Conservation (phyloP, 257 asterid species). For the Solanum piurae region DNA sequence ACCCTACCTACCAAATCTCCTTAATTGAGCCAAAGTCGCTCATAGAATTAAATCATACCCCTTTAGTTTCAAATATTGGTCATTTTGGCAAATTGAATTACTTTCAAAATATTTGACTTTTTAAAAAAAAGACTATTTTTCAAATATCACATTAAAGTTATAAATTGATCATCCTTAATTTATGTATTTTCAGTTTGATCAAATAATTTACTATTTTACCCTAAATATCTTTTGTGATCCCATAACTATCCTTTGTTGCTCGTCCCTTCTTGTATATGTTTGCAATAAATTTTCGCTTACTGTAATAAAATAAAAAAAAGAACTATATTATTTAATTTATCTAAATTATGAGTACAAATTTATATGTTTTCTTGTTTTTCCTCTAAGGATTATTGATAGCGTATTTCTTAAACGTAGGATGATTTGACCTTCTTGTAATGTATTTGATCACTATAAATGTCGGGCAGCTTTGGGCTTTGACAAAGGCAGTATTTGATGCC, state of each 20-base stretch:
- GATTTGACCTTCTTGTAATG: neutral
- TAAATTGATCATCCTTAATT: neutral
- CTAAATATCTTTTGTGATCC: neutral
- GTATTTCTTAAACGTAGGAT: neutral
- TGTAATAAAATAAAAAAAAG: too few relatives aligned
- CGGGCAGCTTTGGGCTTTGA: neutral
- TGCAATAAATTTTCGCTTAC: neutral
- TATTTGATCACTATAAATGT: neutral
- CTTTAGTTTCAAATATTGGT: neutral
- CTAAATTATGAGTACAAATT: neutral
- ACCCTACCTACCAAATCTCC: conserved; percentile 11
- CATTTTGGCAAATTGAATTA: neutral
- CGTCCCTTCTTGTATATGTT: neutral
- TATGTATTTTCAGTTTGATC: neutral
- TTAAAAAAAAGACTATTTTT: neutral
- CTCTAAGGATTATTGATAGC: neutral
- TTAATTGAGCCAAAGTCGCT: neutral
- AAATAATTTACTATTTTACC: neutral
- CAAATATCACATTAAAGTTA: neutral
- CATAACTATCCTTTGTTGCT: neutral
- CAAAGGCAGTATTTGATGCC: neutral
- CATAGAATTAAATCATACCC: neutral
- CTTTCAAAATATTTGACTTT: neutral
- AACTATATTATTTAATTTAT: neutral
- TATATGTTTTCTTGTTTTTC: neutral